Evolutionary conservation across 192 early-diverging fungal genomes (phyloP), one percentile per base, ranked within the genome.

Genomic region (Coemansia sp.): DNA sequence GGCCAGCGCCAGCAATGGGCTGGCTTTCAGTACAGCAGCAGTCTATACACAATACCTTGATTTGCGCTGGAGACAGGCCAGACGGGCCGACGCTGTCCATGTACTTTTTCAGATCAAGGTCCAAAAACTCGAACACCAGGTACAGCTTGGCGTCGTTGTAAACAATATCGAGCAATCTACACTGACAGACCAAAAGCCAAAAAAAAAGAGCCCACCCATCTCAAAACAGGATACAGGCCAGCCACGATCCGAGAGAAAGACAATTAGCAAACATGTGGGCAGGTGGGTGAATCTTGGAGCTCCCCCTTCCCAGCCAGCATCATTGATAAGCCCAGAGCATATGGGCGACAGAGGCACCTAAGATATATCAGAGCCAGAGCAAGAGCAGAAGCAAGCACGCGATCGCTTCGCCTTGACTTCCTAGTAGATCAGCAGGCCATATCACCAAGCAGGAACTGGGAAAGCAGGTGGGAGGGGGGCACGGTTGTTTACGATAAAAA

Each of bases 91-190:
- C 70, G 41, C 83, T 77, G 75, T 94, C 92, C 90, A 93, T 94
- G 82, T 91, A 93, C 74, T 88, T 89, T 69, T 94, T 94, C 61
- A 94, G 76, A 63, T 94, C 98, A 32, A 96, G 79, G 74, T 99
- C 97, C 61, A 95, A 75, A 68, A 90, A 99, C 75, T 99, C 98
- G 81, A 99, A 97, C 3, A 98, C 94, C 26, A 99, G 81, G 72
- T 93, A 97, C 15, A 99, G 87, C 70, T 93, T 93, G 21, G 85
- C 85, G 37, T 96, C 94, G 45, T 87, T 87, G 75, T 96, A 89
- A 52, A 96, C 90, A 56, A 96, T 91, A 70, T 98, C 97, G 26
- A 93, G 54, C 53, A 99, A 79, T 59, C 95, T 95, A 74, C 65
- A 61, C 57, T 4, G 61, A 37, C 37, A 43, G 12, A 53, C 18